Conservation (phyloP, 768 basidiomycete genomes). For the Amanita fuliginea region DNA sequence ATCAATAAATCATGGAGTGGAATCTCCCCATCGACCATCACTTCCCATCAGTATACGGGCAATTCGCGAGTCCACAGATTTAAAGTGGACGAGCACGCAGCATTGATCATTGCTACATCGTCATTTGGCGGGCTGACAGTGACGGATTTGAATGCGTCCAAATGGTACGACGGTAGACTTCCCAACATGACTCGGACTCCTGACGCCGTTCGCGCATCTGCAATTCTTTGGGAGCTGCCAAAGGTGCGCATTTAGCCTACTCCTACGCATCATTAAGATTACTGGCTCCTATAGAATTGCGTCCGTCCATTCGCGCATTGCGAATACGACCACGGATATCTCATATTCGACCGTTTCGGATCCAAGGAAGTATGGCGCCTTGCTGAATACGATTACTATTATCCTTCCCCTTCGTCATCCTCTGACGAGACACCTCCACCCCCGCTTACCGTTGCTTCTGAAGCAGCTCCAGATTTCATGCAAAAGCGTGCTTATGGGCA, state of each 20-base stretch:
- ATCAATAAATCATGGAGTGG: conserved; percentile 48
- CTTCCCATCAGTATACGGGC: conserved; percentile 21
- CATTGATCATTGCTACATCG: conserved; percentile 48
- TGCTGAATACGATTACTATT: conserved; percentile 16
- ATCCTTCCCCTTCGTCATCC: neutral
- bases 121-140: conserved; percentile 46
- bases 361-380: conserved; percentile 67
- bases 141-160: conserved; percentile 30
- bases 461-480: neutral
- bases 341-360: conserved; percentile 54
- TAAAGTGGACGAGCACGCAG: conserved; percentile 59
- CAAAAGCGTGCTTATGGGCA: conserved; percentile 8
- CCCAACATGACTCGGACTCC: conserved; percentile 14
- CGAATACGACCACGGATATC: conserved; percentile 63
- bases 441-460: conserved; percentile 6
- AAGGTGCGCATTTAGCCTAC: conserved; percentile 22
- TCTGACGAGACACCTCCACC: conserved; percentile 2
- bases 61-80: conserved; percentile 51
- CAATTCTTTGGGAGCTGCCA: conserved; percentile 53
- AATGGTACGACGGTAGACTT: neutral
- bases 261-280: neutral
- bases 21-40: conserved; percentile 27
- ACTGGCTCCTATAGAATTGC: conserved; percentile 23
- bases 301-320: conserved; percentile 52
- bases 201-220: neutral